Evolutionary conservation across 495 filamentous ascomycete species (phyloP).

Genomic region (Penicillium mononematosum): DNA sequence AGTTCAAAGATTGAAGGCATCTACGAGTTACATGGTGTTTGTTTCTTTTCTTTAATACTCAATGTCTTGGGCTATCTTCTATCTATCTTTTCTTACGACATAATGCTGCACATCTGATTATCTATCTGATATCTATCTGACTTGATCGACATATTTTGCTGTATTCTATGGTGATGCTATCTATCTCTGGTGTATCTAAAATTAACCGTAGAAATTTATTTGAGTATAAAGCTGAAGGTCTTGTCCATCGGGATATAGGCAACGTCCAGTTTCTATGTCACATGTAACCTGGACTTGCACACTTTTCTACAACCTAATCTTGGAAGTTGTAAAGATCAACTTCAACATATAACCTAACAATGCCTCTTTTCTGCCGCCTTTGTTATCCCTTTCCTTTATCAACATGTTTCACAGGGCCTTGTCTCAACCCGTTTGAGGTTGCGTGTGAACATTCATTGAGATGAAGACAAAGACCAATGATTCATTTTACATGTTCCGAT

Average conservation of each 20-base stretch:
- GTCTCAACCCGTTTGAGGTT: neutral
- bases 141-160: neutral
- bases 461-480: neutral
- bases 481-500: neutral
- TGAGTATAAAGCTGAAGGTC: neutral
- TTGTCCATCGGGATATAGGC: too few relatives aligned
- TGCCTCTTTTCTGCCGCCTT: neutral
- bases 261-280: too few relatives aligned
- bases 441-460: neutral
- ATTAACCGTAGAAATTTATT: neutral
- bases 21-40: conserved; percentile 19
- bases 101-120: conserved; percentile 15
- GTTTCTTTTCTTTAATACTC: conserved; percentile 17
- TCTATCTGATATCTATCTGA: conserved; percentile 1
- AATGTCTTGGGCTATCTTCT: conserved; percentile 12
- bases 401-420: neutral
- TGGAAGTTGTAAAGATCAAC: too few relatives aligned
- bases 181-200: conserved; percentile 1
- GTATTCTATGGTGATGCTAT: conserved; percentile 17
- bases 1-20: conserved; percentile 42
- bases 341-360: neutral
- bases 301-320: too few relatives aligned
- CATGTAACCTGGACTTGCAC: too few relatives aligned
- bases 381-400: neutral
- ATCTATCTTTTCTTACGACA: conserved; percentile 17